phyloP scores from a whole-genome alignment of 2,329 filamentous ascomycete genomes.

The Amesomyces nigricolor region DNA sequence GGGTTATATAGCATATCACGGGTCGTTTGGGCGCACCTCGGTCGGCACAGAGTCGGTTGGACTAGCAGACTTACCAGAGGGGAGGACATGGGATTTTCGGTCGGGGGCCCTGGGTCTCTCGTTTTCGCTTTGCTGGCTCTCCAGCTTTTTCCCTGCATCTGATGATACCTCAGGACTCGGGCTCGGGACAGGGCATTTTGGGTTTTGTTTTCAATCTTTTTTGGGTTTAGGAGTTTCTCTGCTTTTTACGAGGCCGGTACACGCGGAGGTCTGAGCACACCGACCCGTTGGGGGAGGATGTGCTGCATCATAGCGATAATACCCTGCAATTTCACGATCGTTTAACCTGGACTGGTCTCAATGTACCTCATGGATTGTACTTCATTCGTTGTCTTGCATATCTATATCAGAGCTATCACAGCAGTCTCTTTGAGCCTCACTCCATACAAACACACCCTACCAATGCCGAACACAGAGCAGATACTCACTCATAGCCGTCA shows the following conservation, averaged over 20 bases:
- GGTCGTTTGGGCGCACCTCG: constrained; percentile 19
- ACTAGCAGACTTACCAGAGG: constrained; percentile 2
- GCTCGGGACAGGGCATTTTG: constrained; percentile 14
- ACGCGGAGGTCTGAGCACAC: no score
- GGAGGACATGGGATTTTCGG: constrained; percentile 10
- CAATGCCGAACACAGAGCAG: constrained; percentile 65
- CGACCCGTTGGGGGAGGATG: no score
- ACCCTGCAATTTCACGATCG: no score
- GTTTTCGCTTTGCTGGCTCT: constrained; percentile 18
- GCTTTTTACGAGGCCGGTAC: not conserved
- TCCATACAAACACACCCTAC: constrained; percentile 36
- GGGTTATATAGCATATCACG: constrained; percentile 20
- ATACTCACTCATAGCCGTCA: constrained; percentile 62
- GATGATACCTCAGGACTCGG: constrained; percentile 22
- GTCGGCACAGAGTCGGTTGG: constrained; percentile 16
- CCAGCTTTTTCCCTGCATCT: constrained; percentile 1
- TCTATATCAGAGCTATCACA: not conserved
- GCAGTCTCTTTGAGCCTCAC: not conserved
- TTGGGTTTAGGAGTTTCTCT: not conserved
- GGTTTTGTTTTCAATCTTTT: constrained; percentile 8
- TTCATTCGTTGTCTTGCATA: not conserved
- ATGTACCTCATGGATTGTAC: not conserved
- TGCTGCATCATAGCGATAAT: no score
- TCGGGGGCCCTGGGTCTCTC: constrained; percentile 8
- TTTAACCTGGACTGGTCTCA: no score